Evolutionary conservation across 306 rosid genomes (phyloP).

Genomic region (Senna siamea): DNA sequence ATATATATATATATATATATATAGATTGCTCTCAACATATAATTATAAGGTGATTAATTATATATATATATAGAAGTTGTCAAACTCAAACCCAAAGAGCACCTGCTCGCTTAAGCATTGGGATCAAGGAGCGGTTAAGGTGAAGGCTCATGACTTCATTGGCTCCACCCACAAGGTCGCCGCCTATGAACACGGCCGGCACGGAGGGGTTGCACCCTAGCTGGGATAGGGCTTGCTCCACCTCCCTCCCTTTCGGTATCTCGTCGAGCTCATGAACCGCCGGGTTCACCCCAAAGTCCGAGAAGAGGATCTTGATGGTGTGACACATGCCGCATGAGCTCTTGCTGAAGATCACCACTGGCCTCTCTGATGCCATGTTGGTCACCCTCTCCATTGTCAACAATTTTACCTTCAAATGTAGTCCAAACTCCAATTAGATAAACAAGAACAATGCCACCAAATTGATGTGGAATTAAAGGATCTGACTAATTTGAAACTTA

Average conservation of each 20-base stretch:
- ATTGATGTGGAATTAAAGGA: too few relatives aligned
- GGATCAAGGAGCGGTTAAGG: constrained; percentile 72
- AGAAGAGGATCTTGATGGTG: constrained; percentile 74
- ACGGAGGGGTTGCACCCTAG: constrained; percentile 81
- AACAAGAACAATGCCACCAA: constrained; percentile 18
- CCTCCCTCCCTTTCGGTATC: constrained; percentile 77
- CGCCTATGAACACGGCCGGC: constrained; percentile 91
- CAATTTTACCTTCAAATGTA: background rate
- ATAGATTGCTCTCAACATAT: too few relatives aligned
- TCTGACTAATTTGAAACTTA: too few relatives aligned
- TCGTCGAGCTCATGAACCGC: constrained; percentile 84
- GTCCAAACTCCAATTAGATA: too few relatives aligned
- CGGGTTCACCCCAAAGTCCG: constrained; percentile 84
- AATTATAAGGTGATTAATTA: too few relatives aligned
- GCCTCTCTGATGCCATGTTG: constrained; percentile 74
- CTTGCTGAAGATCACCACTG: constrained; percentile 94
- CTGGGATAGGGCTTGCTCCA: constrained; percentile 83
- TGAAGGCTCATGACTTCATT: constrained; percentile 96
- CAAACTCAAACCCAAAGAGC: constrained; percentile 78
- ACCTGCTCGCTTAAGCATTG: constrained; percentile 83
- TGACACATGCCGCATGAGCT: constrained; percentile 85
- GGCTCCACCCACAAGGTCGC: constrained; percentile 80
- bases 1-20: too few relatives aligned
- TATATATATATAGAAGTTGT: background rate
- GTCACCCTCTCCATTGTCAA: constrained; percentile 69